phyloP scores from a whole-genome alignment of 768 basidiomycete genomes.

The Termitomyces sp. region DNA sequence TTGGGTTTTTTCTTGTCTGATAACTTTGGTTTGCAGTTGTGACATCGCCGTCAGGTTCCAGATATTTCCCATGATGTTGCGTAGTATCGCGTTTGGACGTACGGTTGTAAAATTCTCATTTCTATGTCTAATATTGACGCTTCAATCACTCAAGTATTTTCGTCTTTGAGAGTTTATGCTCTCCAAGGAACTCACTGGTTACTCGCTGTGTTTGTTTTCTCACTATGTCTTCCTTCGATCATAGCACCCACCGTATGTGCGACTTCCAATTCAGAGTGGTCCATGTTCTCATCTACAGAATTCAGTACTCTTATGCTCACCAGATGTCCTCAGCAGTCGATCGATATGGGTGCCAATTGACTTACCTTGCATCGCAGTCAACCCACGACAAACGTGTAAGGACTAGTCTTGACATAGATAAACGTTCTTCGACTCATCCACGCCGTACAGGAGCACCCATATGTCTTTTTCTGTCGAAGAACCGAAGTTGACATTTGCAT shows the following conservation, averaged over 20 bases:
- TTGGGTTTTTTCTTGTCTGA: not conserved
- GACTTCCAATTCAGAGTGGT: not conserved
- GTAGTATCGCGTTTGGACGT: constrained; percentile 21
- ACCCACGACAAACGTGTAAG: constrained; percentile 7
- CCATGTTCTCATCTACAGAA: not conserved
- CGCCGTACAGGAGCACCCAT: not conserved
- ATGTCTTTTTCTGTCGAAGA: not conserved
- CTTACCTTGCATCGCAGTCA: constrained; percentile 2
- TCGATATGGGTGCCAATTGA: constrained; percentile 8
- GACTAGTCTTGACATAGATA: not conserved
- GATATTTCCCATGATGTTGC: constrained; percentile 23
- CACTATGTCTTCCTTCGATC: constrained; percentile 22
- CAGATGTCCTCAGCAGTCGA: constrained; percentile 6
- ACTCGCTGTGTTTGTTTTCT: constrained; percentile 18
- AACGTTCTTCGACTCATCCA: not conserved
- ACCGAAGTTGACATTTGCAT: not conserved
- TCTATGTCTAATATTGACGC: not conserved
- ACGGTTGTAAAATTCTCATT: not conserved
- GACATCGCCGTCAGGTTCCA: constrained; percentile 25
- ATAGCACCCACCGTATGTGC: constrained; percentile 20
- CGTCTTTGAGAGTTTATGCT: constrained; percentile 23
- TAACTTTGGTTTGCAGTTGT: constrained; percentile 14
- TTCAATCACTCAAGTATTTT: constrained; percentile 17
- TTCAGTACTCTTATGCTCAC: constrained; percentile 7
- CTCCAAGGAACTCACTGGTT: constrained; percentile 18